These are phyloP conservation scores for Pseudopyrenochaeta lycopersici DNA, from an alignment of 2,329 filamentous ascomycete genomes.

Conservation along the genomic window DNA sequence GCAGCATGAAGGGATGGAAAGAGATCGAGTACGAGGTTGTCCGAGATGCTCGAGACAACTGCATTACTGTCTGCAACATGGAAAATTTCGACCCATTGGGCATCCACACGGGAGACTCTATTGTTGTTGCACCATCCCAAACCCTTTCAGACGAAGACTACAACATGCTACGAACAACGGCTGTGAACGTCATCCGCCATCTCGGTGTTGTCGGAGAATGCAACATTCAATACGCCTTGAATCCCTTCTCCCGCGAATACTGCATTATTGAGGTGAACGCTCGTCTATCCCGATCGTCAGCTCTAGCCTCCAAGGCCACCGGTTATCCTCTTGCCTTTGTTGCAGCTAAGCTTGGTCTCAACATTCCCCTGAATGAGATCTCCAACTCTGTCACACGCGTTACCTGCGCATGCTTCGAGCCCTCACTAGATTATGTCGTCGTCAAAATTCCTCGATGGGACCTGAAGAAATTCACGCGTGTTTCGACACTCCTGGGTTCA, in stretches of 20 bases:
- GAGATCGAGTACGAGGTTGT: constrained; percentile 99
- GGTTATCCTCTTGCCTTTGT: constrained; percentile 97
- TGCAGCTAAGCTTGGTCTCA: constrained; percentile 93
- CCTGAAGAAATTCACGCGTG: constrained; percentile 97
- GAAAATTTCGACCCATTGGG: constrained; percentile 99
- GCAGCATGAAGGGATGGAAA: constrained; percentile 99
- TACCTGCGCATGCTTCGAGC: constrained; percentile 97
- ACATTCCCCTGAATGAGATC: constrained; percentile 95
- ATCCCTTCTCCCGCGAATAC: constrained; percentile 94
- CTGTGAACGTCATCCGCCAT: constrained; percentile 96
- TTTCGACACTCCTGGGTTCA: constrained; percentile 93
- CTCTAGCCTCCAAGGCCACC: constrained; percentile 94
- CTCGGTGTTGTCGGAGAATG: constrained; percentile 97
- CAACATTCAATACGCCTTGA: constrained; percentile 98
- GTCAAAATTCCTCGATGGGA: constrained; percentile 99
- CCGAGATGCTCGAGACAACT: constrained; percentile 94
- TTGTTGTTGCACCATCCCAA: constrained; percentile 96
- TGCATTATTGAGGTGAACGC: constrained; percentile 99
- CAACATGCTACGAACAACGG: constrained; percentile 97
- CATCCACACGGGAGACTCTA: constrained; percentile 97
- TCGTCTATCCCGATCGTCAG: constrained; percentile 92
- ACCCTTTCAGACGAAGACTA: constrained; percentile 98
- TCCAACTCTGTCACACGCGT: constrained; percentile 94
- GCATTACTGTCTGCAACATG: constrained; percentile 99
- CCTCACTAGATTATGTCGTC: constrained; percentile 95